Evolutionary conservation across 352 stramenopile genomes (phyloP).

Genomic region (Phytopythium oedochilum): DNA sequence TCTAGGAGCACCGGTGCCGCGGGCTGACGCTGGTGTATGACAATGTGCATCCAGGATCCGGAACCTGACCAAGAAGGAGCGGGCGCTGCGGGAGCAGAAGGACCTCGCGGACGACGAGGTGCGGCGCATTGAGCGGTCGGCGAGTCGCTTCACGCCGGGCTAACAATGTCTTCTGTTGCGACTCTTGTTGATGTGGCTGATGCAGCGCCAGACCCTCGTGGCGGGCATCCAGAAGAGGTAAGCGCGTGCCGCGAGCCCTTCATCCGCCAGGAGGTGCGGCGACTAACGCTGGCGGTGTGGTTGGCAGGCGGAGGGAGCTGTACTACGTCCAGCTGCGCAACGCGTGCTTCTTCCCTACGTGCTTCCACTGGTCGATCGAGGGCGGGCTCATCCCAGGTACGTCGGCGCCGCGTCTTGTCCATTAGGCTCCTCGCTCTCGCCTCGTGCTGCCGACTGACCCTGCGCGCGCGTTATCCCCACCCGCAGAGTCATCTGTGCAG

Average conservation of each 20-base stretch:
- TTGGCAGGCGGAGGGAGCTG: conserved; percentile 60
- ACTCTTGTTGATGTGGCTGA: not conserved
- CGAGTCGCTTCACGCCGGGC: not conserved
- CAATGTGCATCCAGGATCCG: conserved; percentile 32
- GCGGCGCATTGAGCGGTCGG: not conserved
- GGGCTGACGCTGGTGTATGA: not conserved
- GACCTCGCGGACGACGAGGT: conserved; percentile 59
- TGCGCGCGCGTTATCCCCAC: not conserved
- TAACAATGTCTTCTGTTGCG: no score
- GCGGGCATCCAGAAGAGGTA: conserved; percentile 45
- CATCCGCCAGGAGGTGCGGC: no score
- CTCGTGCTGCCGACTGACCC: not conserved
- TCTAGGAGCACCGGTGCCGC: not conserved
- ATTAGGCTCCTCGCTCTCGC: not conserved
- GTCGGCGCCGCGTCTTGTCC: not conserved
- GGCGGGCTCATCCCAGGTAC: conserved; percentile 62
- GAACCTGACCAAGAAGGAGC: conserved; percentile 53
- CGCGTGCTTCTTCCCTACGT: conserved; percentile 74
- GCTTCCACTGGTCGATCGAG: conserved; percentile 78
- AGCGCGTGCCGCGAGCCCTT: not conserved
- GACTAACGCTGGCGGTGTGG: not conserved
- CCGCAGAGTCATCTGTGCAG: conserved; percentile 60
- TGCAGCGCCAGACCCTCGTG: conserved; percentile 33
- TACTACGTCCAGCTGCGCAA: conserved; percentile 80
- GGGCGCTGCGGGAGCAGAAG: conserved; percentile 39